Base-by-base conservation (phyloP, 495 filamentous ascomycete genomes). In the Parmelia sp. region DNA sequence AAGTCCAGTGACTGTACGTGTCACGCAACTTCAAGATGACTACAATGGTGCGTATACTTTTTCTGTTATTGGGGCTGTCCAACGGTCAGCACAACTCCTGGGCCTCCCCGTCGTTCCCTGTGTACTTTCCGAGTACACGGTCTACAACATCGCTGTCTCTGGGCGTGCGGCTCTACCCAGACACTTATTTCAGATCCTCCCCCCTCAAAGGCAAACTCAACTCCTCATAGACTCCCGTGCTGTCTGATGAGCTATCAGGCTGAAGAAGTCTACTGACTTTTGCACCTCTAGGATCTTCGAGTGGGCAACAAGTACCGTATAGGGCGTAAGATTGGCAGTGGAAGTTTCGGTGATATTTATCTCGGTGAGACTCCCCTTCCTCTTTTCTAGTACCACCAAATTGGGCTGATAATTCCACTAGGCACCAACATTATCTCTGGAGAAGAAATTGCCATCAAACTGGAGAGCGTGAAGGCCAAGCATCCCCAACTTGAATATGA, bases 261-360 rank as follows among this genome's bases (percentile, higher is more conserved):
- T 40, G 17, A 37, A 40, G 27, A 45, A 37, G n/a, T 58, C 62
- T 73, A 69, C 77, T 80, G 65, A 80, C 71, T 40, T 69, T 15
- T 49, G 58, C 62, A 63, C 31, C 19, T 57, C 64, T 64, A 98
- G 94, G 94, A 99, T 88, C 86, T 99, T 69, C 90, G 94, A 76
- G 94, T 99, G 80, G 94, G 94, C 75, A 99, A 99, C 77, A 97
- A 99, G 79, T 99, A 99, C 85, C 91, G 95, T 65, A 99, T 99
- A 77, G 95, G 95, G 71, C 91, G 95, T 63, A 99, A 99, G 83
- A 99, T 99, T 74, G 95, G 95, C 69, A 96, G 92, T 65, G 95
- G 95, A 69, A 92, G 88, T 75, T 99, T 99, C 77, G 95, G 95
- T 79, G 95, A 99, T 68, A 99, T 99, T 70, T 99, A 99, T 77